Percentiles rank a stretch among this genome's conserved stretches.
phyloP scores from a whole-genome alignment of 257 asterid species.

The Datura wrightii region DNA sequence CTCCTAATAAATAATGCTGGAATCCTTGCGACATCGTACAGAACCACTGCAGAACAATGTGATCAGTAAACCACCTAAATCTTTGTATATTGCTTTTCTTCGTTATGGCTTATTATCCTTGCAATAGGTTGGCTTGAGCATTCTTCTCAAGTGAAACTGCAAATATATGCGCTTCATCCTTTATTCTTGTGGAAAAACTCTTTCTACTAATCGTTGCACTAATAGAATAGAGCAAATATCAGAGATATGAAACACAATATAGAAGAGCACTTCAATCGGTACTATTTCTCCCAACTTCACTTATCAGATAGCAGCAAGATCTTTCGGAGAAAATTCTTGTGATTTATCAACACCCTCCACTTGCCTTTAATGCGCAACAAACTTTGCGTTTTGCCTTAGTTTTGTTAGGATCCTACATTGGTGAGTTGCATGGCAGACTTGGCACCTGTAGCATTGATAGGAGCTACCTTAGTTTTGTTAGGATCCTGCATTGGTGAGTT shows the following conservation, averaged over 20 bases:
- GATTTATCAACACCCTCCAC: background rate
- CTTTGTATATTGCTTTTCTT: constrained; percentile 11
- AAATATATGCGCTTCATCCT: background rate
- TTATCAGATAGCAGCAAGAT: background rate
- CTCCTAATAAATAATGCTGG: constrained; percentile 93
- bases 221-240: background rate
- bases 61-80: constrained; percentile 61
- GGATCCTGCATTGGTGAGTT: background rate
- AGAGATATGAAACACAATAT: constrained; percentile 11
- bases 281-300: constrained; percentile 9
- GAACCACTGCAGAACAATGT: constrained; percentile 71
- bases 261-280: background rate
- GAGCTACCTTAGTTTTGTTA: background rate
- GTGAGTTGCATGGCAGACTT: background rate
- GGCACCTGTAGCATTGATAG: background rate
- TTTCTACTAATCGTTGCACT: background rate
- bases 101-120: background rate
- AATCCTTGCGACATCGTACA: constrained; percentile 72
- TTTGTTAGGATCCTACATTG: background rate
- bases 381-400: background rate
- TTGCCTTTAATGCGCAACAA: background rate
- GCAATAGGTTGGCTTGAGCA: background rate
- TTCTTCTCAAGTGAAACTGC: background rate
- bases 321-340: background rate
- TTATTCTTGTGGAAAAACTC: background rate